Evolutionary conservation across 2,329 filamentous ascomycete genomes (phyloP).

Genomic region (Mollisia scopiformis): DNA sequence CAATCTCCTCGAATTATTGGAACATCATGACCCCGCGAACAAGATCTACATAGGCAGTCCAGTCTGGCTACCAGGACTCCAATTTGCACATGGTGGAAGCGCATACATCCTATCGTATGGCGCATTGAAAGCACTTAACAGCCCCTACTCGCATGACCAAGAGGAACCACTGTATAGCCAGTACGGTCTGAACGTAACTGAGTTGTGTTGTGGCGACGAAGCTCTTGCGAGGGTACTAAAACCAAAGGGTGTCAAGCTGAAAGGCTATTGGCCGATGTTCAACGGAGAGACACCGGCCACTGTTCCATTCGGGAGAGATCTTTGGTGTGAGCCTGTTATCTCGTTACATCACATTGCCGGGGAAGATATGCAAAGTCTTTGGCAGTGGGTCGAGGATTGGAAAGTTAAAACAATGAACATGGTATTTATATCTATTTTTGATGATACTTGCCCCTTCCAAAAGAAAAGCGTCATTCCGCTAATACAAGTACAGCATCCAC

Average conservation of each 20-base stretch:
- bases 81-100: slow-evolving; percentile 22
- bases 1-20: slow-evolving; percentile 16
- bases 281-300: slow-evolving; percentile 19
- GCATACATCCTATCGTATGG: slow-evolving; percentile 18
- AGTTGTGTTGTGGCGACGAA: slow-evolving; percentile 18
- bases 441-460: background rate
- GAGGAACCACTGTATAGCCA: slow-evolving; percentile 11
- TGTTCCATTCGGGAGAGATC: slow-evolving; percentile 12
- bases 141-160: slow-evolving; percentile 1
- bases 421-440: slow-evolving; percentile 4
- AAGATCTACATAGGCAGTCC: slow-evolving; percentile 15
- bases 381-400: slow-evolving; percentile 17
- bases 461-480: background rate
- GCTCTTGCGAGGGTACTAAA: slow-evolving; percentile 14
- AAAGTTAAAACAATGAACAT: slow-evolving; percentile 10
- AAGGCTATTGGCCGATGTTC: slow-evolving; percentile 22
- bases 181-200: slow-evolving; percentile 8
- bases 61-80: slow-evolving; percentile 9
- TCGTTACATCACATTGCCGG: slow-evolving; percentile 19
- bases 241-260: slow-evolving; percentile 9
- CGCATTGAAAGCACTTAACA: slow-evolving; percentile 18
- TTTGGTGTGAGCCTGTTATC: slow-evolving; percentile 24
- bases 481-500: slow-evolving; percentile 12
- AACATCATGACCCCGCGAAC: slow-evolving; percentile 9
- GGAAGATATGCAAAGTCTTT: slow-evolving; percentile 12